Base-by-base conservation (phyloP, 192 early-diverging fungal genomes). In the Entomortierella beljakovae region DNA sequence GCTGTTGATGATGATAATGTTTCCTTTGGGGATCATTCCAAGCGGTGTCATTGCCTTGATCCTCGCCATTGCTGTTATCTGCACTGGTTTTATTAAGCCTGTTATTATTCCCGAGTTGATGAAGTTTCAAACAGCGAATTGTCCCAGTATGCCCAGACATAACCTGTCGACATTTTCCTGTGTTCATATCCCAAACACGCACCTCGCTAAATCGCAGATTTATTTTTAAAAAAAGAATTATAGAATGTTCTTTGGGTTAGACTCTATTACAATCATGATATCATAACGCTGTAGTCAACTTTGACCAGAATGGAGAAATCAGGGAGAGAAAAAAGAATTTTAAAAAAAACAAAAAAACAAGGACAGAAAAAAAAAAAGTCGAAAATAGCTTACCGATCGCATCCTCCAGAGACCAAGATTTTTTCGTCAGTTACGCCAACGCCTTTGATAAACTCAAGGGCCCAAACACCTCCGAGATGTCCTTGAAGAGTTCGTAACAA, bases 401-500 rank as follows among this genome's bases (percentile, higher is more conserved):
- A 98, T 38, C 94, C 95, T 40, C 98, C 98, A 63, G 94, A 94
- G 22, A 99, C 94, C 22, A 99, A 84, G 1, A 94, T 87, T 43
- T 88, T 74, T n/a, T 91, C 83, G 62, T 82, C 85, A 57, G 83
- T 72, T 18, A 70, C 71, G 2, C 80, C 71, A 25, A 81, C 69
- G 34, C 91, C 85, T 25, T 94, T 89, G 57, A 91, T 89, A 66
- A 95, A 96, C 64, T 97, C 93, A 49, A 99, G 81, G 29, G 97
- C 96, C 98, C 98, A 99, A 15, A 99, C 97, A 23, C 98, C 98
- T 35, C 97, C 97, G 51, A 92, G 89, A 74, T 95, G 93, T 20
- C 98, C 97, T 49, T 87, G 86, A 5, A 99, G 80, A 25, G 90
- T 91, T 67, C 92, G 82, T 25, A 91, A 64, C 33, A 92, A 71